phyloP scores from a whole-genome alignment of 352 stramenopile species.

The Phytophthora crassamura region DNA sequence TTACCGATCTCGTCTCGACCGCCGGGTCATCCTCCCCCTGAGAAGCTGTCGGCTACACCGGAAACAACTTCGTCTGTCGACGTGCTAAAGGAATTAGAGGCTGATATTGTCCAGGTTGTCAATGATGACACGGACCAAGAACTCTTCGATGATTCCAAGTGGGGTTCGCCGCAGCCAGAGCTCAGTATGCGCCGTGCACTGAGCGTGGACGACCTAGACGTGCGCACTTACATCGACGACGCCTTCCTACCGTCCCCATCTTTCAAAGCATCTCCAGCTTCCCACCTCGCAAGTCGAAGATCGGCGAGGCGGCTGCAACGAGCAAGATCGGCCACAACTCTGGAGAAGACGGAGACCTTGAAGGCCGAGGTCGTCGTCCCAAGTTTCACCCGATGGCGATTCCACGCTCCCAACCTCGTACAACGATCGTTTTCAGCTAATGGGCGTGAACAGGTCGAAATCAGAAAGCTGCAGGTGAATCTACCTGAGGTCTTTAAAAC shows the following conservation, averaged over 20 bases:
- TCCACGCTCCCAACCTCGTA: slow-evolving; percentile 70
- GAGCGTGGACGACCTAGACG: slow-evolving; percentile 36
- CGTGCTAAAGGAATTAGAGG: slow-evolving; percentile 15
- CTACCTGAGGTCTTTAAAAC: slow-evolving; percentile 61
- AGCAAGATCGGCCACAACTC: slow-evolving; percentile 36
- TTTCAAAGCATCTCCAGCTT: slow-evolving; percentile 27
- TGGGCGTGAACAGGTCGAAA: slow-evolving; percentile 46
- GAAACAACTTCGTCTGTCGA: background rate
- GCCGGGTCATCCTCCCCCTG: slow-evolving; percentile 28
- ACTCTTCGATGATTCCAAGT: slow-evolving; percentile 5
- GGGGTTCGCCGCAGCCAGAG: slow-evolving; percentile 8
- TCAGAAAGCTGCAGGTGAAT: slow-evolving; percentile 80
- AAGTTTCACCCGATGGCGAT: slow-evolving; percentile 64
- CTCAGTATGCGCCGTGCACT: slow-evolving; percentile 17
- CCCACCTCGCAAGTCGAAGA: slow-evolving; percentile 29
- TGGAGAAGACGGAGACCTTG: slow-evolving; percentile 44
- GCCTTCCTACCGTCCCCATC: slow-evolving; percentile 14
- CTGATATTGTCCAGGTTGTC: slow-evolving; percentile 11
- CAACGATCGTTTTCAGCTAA: slow-evolving; percentile 49
- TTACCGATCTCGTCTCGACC: slow-evolving; percentile 63
- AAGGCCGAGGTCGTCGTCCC: slow-evolving; percentile 27
- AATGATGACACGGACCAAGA: slow-evolving; percentile 20
- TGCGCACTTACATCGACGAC: slow-evolving; percentile 29
- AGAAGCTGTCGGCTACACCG: slow-evolving; percentile 1
- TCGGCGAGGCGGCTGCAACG: slow-evolving; percentile 32